phyloP scores from a whole-genome alignment of 2,329 filamentous ascomycete species.

The Teratosphaeria viscida region DNA sequence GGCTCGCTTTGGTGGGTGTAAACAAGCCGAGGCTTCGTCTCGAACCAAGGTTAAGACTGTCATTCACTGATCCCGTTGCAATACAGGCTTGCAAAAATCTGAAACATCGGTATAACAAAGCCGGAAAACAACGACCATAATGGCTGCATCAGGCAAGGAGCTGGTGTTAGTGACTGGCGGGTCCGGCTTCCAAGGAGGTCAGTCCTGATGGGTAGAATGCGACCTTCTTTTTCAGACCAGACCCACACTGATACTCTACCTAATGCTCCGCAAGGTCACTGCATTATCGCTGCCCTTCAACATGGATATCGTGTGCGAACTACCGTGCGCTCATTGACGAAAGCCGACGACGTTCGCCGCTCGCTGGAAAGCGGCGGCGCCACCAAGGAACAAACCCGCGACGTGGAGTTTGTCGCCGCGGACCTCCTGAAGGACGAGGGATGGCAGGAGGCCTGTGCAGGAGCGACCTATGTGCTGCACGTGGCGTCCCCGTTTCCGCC shows the following conservation, averaged over 20 bases:
- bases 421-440: slow-evolving; percentile 21
- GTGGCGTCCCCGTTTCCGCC: slow-evolving; percentile 23
- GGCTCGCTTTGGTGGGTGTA: background rate
- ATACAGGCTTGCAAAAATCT: background rate
- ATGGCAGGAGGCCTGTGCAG: slow-evolving; percentile 20
- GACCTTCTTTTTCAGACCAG: no score
- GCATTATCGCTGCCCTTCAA: slow-evolving; percentile 17
- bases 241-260: no score
- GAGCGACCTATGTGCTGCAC: slow-evolving; percentile 22
- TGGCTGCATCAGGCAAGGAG: background rate
- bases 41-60: background rate
- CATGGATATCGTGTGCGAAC: slow-evolving; percentile 23
- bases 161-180: slow-evolving; percentile 22
- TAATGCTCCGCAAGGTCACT: slow-evolving; percentile 5
- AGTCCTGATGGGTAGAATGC: no score
- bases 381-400: slow-evolving; percentile 7
- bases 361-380: slow-evolving; percentile 15
- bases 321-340: slow-evolving; percentile 18
- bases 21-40: background rate
- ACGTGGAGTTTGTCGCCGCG: slow-evolving; percentile 18
- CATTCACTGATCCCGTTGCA: background rate
- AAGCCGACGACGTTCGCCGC: slow-evolving; percentile 13
- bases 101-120: background rate
- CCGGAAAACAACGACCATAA: background rate
- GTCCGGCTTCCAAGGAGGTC: slow-evolving; percentile 22